Evolutionary conservation across 2,329 filamentous ascomycete species (phyloP).

Genomic region (Colletotrichum higginsianum): DNA sequence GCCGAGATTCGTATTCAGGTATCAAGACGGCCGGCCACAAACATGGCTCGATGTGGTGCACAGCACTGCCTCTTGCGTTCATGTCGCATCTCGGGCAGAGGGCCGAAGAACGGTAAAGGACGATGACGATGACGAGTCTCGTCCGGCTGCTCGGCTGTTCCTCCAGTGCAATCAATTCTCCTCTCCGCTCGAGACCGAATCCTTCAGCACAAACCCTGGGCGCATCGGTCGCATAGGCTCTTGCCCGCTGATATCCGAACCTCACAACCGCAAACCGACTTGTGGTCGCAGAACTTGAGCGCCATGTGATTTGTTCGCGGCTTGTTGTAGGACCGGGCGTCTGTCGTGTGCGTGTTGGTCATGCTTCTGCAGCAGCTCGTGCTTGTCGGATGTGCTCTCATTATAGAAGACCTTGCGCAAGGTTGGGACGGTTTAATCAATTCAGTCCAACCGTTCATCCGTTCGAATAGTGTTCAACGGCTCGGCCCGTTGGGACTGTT

Average conservation of each 20-base stretch:
- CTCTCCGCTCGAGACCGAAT: not conserved
- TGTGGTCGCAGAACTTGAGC: constrained; percentile 44
- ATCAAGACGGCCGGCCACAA: not conserved
- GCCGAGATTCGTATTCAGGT: not conserved
- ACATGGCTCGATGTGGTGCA: constrained; percentile 4
- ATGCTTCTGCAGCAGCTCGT: constrained; percentile 14
- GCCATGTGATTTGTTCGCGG: constrained; percentile 39
- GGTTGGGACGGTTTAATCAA: constrained; percentile 19
- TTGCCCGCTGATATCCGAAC: constrained; percentile 42
- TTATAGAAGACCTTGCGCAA: not conserved
- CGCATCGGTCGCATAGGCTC: constrained; percentile 42
- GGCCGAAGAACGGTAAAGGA: not conserved
- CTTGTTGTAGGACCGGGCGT: constrained; percentile 12
- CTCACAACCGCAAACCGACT: constrained; percentile 41
- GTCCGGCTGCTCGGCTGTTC: not conserved
- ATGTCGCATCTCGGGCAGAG: not conserved
- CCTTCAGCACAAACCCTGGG: constrained; percentile 34
- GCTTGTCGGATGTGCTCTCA: constrained; percentile 30
- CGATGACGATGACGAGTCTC: not conserved
- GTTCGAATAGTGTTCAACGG: constrained; percentile 39
- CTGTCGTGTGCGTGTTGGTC: constrained; percentile 10
- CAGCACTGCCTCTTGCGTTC: not conserved
- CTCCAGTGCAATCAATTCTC: not conserved
- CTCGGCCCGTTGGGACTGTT: constrained; percentile 39
- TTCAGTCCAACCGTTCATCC: constrained; percentile 19